Evolutionary conservation across 2,329 filamentous ascomycete genomes (phyloP).

Genomic region (Alternaria gansuensis): DNA sequence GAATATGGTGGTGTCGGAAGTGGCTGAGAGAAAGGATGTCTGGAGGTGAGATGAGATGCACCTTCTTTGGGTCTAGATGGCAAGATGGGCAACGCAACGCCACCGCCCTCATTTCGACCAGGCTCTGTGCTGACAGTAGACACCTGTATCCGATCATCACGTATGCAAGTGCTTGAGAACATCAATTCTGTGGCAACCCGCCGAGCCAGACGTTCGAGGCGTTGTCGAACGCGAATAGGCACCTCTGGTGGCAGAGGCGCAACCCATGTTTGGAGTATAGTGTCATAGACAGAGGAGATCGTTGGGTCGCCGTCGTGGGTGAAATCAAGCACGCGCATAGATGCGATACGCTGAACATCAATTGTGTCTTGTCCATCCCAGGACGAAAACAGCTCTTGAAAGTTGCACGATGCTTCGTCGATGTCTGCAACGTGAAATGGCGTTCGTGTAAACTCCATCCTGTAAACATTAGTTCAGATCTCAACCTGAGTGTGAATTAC

Average conservation of each 20-base stretch:
- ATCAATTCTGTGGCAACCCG: conserved; percentile 51
- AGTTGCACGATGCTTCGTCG: conserved; percentile 39
- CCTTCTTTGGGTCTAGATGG: conserved; percentile 27
- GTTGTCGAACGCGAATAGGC: conserved; percentile 38
- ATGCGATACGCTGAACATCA: conserved; percentile 31
- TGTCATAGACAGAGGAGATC: conserved; percentile 43
- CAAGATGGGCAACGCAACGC: conserved; percentile 31
- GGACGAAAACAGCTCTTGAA: conserved; percentile 31
- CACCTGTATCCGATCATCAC: conserved; percentile 11
- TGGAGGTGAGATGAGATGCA: not conserved
- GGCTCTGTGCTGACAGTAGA: conserved; percentile 20
- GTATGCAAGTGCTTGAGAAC: conserved; percentile 46
- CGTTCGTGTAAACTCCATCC: conserved; percentile 34
- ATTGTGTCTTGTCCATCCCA: conserved; percentile 8
- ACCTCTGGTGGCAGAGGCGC: conserved; percentile 40
- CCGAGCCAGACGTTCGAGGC: conserved; percentile 46
- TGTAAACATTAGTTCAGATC: conserved; percentile 20
- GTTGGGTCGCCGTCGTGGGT: conserved; percentile 20
- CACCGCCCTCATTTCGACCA: conserved; percentile 22
- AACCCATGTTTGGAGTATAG: conserved; percentile 45
- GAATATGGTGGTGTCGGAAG: conserved; percentile 29
- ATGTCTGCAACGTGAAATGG: conserved; percentile 39
- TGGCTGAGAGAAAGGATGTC: conserved; percentile 17
- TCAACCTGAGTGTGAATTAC: conserved; percentile 3
- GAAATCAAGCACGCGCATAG: conserved; percentile 27